Evolutionary conservation across 805 yeast genomes (phyloP).

Genomic region (Cyberlindnera japonica): DNA sequence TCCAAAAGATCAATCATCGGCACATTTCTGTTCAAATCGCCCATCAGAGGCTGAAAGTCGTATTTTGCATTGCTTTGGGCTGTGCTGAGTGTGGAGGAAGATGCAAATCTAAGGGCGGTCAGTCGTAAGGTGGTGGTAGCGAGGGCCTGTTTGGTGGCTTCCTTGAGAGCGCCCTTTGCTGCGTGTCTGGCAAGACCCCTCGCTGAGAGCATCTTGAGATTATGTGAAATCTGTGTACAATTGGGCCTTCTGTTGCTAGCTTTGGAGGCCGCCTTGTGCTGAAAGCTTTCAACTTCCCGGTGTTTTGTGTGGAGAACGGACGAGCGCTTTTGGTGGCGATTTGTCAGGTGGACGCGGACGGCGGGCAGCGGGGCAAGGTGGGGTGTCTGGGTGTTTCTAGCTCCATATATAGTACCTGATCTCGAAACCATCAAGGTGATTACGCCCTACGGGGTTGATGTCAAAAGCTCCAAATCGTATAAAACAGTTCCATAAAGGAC

Average conservation of each 20-base stretch:
- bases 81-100: neutral
- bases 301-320: conserved; percentile 2
- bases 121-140: neutral
- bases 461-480: no score
- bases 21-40: conserved; percentile 5
- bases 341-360: conserved; percentile 6
- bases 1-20: conserved; percentile 22
- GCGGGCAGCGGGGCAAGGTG: neutral
- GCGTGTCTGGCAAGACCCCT: conserved; percentile 5
- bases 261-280: neutral
- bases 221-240: neutral
- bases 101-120: conserved; percentile 8
- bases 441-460: no score
- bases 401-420: no score
- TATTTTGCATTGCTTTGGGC: neutral
- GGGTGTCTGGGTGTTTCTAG: conserved; percentile 10
- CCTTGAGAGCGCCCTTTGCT: conserved; percentile 2
- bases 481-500: no score
- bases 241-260: neutral
- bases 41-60: neutral
- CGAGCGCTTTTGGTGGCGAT: conserved; percentile 11
- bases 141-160: conserved; percentile 2
- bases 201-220: conserved; percentile 9
- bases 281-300: neutral
- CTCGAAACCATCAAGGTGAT: no score